These are phyloP conservation scores for Candida sanyaensis DNA, from an alignment of 1,139 yeast species.

Conservation along the genomic window DNA sequence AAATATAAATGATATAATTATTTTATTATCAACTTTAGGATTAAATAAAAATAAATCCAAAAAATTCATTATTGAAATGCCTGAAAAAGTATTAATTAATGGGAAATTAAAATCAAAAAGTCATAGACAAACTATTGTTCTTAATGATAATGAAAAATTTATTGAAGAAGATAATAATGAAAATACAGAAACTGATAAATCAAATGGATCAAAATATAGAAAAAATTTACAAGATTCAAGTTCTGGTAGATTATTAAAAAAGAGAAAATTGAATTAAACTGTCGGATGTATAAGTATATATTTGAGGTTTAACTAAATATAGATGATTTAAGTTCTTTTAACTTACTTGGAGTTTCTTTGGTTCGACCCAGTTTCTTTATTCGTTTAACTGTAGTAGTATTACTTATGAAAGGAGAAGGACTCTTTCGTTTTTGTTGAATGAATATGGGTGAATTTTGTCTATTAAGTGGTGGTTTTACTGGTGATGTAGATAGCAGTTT, in stretches of 20 bases:
- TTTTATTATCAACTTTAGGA: constrained; percentile 70
- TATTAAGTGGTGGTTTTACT: constrained; percentile 2
- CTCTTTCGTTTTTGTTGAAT: constrained; percentile 5
- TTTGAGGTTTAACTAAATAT: constrained; percentile 24
- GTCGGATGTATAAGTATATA: constrained; percentile 5
- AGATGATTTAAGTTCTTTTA: constrained; percentile 32
- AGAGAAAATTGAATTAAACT: constrained; percentile 12
- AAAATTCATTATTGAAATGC: constrained; percentile 57
- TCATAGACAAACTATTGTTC: constrained; percentile 64
- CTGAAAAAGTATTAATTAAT: constrained; percentile 64
- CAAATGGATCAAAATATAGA: constrained; percentile 24
- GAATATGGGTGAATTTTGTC: constrained; percentile 8
- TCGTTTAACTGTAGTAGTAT: constrained; percentile 6
- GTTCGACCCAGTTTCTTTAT: constrained; percentile 6
- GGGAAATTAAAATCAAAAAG: constrained; percentile 73
- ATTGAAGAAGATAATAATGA: constrained; percentile 10
- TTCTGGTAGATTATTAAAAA: constrained; percentile 30
- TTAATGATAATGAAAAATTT: constrained; percentile 29
- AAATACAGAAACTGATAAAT: constrained; percentile 29
- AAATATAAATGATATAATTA: constrained; percentile 67
- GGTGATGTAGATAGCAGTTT: not conserved
- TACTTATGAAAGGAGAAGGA: not conserved
- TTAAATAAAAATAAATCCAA: constrained; percentile 63
- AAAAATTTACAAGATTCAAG: constrained; percentile 27
- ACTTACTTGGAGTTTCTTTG: constrained; percentile 17